Base-by-base conservation (phyloP, 106 monocot genomes). In the Alisma plantagoaquatica region DNA sequence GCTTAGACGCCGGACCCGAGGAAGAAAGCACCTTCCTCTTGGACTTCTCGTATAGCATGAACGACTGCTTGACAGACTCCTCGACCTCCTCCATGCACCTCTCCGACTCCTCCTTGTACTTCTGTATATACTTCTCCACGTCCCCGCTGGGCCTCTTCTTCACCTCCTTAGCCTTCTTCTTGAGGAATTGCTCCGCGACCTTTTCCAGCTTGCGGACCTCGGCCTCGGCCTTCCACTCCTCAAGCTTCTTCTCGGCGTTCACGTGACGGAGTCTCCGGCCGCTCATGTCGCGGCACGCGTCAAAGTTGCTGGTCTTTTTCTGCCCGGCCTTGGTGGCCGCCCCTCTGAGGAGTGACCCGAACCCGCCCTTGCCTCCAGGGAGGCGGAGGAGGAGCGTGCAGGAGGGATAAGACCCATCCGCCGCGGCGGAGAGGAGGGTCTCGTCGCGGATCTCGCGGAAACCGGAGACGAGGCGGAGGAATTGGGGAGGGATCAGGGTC, bases 251-350 rank as follows among this genome's bases (percentile, higher is more conserved):
- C 81, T 96, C 94, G 11, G 88, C 94, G 38, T 96, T 96, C n/a
- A 96, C 94, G 46, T 96, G 94, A 42, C 94, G 71, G 27, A 96
- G 67, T 41, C 94, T 65, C 29, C 94, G 74, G 19, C 94, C 94
- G 48, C 81, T 96, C 88, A 96, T 88, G 52, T 96, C 94, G n/a
- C 94, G 69, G 57, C 94, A 96, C 4, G 94, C 94, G 33, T 96
- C 94, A 53, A 96, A 96, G 63, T 96, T 96, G 75, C 61, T 96
- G 22, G 94, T 96, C 78, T 96, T 96, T 78, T 96, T 96, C 94
- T 96, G 94, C 20, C 94, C 94, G 6, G 94, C 94, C 63, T 96
- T 96, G 8, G 94, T 83, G 11, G 84, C 94, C 27, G 94, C 94
- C 15, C 94, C 94, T 11, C 94, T 67, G 41, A 96, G 94, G 28